Evolutionary conservation across 768 basidiomycete genomes (phyloP).

Genomic region (Leucosporidium yakuticum): DNA sequence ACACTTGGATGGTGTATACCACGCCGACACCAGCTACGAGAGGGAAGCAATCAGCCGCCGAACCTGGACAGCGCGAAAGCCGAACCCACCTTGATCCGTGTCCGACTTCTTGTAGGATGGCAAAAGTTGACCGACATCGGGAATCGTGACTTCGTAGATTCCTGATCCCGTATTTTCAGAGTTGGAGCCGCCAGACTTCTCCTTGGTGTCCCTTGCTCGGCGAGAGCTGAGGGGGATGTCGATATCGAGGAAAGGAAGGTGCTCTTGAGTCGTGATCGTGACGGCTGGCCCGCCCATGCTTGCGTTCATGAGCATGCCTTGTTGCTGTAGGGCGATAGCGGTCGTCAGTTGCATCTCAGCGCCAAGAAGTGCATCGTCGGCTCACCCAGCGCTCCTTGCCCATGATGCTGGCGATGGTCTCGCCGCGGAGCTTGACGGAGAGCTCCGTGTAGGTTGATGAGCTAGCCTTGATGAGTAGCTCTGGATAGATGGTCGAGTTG

Average conservation of each 20-base stretch:
- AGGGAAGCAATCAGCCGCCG: too few relatives aligned
- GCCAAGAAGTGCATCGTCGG: neutral
- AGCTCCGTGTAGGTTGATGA: constrained; percentile 4
- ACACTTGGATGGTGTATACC: constrained; percentile 10
- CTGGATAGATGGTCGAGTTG: too few relatives aligned
- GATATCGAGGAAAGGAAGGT: constrained; percentile 7
- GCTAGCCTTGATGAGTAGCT: neutral
- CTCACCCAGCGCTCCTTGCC: constrained; percentile 22
- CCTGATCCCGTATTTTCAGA: neutral
- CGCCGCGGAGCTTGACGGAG: constrained; percentile 13
- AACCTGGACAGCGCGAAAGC: neutral
- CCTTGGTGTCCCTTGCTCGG: neutral
- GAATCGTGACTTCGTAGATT: constrained; percentile 17
- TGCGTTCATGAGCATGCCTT: constrained; percentile 1
- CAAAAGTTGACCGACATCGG: neutral
- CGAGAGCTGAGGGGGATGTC: constrained; percentile 10
- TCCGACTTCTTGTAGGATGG: neutral
- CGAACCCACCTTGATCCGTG: neutral
- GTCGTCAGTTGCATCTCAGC: neutral
- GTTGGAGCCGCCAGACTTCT: neutral
- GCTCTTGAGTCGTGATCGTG: constrained; percentile 10
- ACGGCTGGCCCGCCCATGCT: constrained; percentile 2
- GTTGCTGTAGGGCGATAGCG: constrained; percentile 10
- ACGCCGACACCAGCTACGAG: constrained; percentile 5
- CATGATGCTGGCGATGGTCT: constrained; percentile 10